Percentiles rank a stretch among this genome's conserved stretches.
phyloP scores from a whole-genome alignment of 2,329 filamentous ascomycete species.

The Paraphaeosphaeria minitans region DNA sequence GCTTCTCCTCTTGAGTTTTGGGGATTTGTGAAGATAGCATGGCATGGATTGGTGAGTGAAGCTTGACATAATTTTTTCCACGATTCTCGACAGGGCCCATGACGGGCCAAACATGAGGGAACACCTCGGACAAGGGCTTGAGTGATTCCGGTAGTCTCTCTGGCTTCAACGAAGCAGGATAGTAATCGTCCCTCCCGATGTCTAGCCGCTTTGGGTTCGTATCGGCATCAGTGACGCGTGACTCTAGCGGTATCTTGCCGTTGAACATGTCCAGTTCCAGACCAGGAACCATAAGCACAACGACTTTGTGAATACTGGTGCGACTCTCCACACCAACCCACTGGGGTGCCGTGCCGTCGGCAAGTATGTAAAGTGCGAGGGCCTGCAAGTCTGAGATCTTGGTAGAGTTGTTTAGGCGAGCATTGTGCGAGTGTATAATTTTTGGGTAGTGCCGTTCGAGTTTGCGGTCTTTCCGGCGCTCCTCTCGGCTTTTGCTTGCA shows the following conservation, averaged over 20 bases:
- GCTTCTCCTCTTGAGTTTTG: conserved; percentile 71
- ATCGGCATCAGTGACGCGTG: conserved; percentile 16
- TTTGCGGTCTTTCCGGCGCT: conserved; percentile 38
- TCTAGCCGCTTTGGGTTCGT: conserved; percentile 35
- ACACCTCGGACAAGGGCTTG: conserved; percentile 77
- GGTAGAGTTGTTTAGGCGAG: conserved; percentile 60
- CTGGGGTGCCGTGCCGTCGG: conserved; percentile 64
- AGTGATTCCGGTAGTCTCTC: conserved; percentile 50
- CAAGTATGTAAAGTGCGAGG: conserved; percentile 63
- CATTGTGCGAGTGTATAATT: conserved; percentile 58
- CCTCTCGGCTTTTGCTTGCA: conserved; percentile 18
- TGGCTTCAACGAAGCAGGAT: conserved; percentile 51
- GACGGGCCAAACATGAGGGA: conserved; percentile 87
- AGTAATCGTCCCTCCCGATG: conserved; percentile 56
- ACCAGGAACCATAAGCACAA: conserved; percentile 89
- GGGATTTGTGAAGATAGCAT: conserved; percentile 78
- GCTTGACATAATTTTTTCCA: conserved; percentile 62
- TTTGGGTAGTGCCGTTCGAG: conserved; percentile 42
- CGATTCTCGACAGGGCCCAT: conserved; percentile 85
- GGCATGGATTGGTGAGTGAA: conserved; percentile 85
- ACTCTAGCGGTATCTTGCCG: conserved; percentile 47
- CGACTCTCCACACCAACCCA: conserved; percentile 67
- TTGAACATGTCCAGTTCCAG: conserved; percentile 90
- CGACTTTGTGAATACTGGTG: conserved; percentile 70
- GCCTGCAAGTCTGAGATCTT: conserved; percentile 64